Percentiles rank a stretch among this genome's conserved stretches.
phyloP scores from a whole-genome alignment of 2,329 filamentous ascomycete species.

The Hymenoscyphus infarciens region DNA sequence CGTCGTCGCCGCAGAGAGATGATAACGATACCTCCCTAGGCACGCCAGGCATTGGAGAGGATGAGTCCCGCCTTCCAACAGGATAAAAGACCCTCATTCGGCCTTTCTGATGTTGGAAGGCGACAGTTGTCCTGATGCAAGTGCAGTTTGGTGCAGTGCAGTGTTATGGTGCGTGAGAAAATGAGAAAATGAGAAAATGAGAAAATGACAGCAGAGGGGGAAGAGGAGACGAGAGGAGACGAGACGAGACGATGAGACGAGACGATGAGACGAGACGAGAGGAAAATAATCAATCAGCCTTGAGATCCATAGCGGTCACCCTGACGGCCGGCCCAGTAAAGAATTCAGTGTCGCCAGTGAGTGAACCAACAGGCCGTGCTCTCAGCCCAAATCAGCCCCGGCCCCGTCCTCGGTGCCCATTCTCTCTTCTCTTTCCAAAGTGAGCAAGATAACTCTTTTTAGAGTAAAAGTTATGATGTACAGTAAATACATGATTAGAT shows the following conservation, averaged over 20 bases:
- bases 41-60: neutral
- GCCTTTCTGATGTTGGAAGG: neutral
- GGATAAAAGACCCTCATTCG: neutral
- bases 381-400: neutral
- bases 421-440: too few relatives aligned
- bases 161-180: neutral
- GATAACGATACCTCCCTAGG: too few relatives aligned
- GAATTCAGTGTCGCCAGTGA: neutral
- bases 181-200: too few relatives aligned
- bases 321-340: neutral
- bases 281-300: neutral
- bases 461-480: too few relatives aligned
- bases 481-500: too few relatives aligned
- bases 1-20: too few relatives aligned
- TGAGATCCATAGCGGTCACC: neutral
- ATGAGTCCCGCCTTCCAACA: neutral
- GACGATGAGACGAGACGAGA: neutral
- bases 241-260: neutral
- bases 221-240: too few relatives aligned
- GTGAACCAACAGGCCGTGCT: neutral
- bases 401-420: neutral
- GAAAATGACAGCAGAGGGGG: neutral
- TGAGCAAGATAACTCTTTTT: too few relatives aligned
- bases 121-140: conserved; percentile 2
- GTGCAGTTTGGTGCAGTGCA: too few relatives aligned